Evolutionary conservation across 768 basidiomycete species (phyloP), one percentile per base, ranked within the genome.

Genomic region (Cystoderma amianthinum): DNA sequence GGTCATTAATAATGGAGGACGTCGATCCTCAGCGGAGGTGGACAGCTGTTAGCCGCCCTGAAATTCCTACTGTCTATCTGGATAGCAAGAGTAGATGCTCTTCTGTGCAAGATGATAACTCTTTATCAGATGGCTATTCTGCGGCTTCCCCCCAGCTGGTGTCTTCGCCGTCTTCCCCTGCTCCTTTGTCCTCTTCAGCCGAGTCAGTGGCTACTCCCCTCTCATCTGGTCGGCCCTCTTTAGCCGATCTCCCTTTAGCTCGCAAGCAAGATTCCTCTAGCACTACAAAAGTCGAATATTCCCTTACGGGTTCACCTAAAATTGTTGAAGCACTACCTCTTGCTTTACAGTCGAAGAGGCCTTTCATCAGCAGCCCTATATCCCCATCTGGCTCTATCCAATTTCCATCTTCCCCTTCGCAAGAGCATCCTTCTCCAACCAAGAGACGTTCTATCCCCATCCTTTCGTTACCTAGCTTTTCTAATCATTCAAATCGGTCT

Each of bases 131-230:
- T 28, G 55, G 57, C 30, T 60, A 52, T 21, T 52, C 57, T 32
- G 39, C 30, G 36, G 32, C 34, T 19, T 32, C 36, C 38, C 30
- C 41, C 36, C 39, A 36, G 25, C 34, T 49, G 13, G 39, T 52
- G 36, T 51, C 47, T 43, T 50, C 55, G 19, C 54, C 51, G 11
- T 53, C 57, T 15, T 62, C 62, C 18, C 65, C 72, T 32, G 76
- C 78, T 5, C 72, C 69, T 9, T 60, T 80, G 5, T 72, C 77
- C 4, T 74, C 76, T 4, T 80, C 78, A 3, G 68, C 72, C 0
- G 82, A 83, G 45, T 84, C 82, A 1, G 53, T 83, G 37, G 69
- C 68, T 7, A 73, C 78, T 10, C 74, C 72, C 2, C 68, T 74
- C 2, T 64, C 68, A 4, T 80, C 80, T 11, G 72, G 61, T 21